Conservation (phyloP, 805 yeast species). For the Candida morakotiae region DNA sequence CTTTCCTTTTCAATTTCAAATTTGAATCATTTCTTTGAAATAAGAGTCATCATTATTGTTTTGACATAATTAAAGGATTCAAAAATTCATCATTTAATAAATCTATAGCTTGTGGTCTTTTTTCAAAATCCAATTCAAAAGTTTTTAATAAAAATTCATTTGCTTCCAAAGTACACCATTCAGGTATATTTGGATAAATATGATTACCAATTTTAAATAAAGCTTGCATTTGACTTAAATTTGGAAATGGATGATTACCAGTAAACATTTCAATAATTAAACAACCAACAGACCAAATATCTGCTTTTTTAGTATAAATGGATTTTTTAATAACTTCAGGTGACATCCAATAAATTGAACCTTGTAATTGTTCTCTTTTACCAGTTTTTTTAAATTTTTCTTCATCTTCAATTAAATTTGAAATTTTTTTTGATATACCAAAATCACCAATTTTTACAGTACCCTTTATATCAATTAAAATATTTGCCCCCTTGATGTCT, state of each 20-base stretch:
- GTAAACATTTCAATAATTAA: slow-evolving; percentile 92
- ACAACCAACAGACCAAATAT: slow-evolving; percentile 97
- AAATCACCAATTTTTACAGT: slow-evolving; percentile 83
- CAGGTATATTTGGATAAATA: slow-evolving; percentile 75
- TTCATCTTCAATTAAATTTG: slow-evolving; percentile 20
- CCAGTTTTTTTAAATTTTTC: slow-evolving; percentile 27
- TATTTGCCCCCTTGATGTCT: slow-evolving; percentile 87
- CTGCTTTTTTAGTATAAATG: slow-evolving; percentile 87
- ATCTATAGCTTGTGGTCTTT: slow-evolving; percentile 71
- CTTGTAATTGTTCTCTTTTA: slow-evolving; percentile 80
- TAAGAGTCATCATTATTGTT: slow-evolving; percentile 16
- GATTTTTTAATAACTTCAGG: slow-evolving; percentile 97
- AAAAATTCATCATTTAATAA: slow-evolving; percentile 64
- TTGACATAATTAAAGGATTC: slow-evolving; percentile 43
- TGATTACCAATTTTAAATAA: slow-evolving; percentile 89
- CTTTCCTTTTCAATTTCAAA: no score
- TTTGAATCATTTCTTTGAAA: no score
- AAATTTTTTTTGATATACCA: slow-evolving; percentile 61
- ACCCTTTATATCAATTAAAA: slow-evolving; percentile 74
- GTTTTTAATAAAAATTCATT: slow-evolving; percentile 60
- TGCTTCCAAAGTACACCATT: slow-evolving; percentile 65
- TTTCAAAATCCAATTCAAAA: slow-evolving; percentile 69
- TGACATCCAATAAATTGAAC: slow-evolving; percentile 98
- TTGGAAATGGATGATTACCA: slow-evolving; percentile 94
- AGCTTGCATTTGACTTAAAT: slow-evolving; percentile 94